Base-by-base conservation (phyloP, 202 grass and related monocot species). In the Saccharum hybrid region DNA sequence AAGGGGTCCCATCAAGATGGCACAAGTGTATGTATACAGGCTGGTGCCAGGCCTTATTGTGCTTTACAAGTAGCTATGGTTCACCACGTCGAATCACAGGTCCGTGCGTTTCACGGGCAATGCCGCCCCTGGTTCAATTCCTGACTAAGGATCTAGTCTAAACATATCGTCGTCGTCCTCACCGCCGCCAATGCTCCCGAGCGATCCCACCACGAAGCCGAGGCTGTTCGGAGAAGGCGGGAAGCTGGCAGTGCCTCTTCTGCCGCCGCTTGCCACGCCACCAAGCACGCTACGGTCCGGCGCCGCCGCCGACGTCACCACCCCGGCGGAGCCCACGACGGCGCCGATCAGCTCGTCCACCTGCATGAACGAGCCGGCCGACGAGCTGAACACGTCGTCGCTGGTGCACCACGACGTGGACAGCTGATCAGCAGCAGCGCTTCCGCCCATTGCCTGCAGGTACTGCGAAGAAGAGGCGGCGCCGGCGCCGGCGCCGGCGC, bases 381-480 rank as follows among this genome's bases (percentile, higher is more conserved):
- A 74, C 33, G 88, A 90, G 76, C 88, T 96, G 37, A 89, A 74
- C 77, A 91, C 78, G 62, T 81, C 84, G 74, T 93, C 94, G 68
- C 78, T 79, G 19, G 68, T 75, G 69, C 46, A 62, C 63, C 81
- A 82, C 57, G 90, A 82, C 48, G 81, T 65, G 10, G 85, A 72
- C 13, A 78, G 60, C 45, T 61, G 62, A 19, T 59, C 19, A 54
- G 26, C 71, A 0, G 71, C 34, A 2, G 31, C 8, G 61, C 19
- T 74, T 11, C 22, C 51, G 63, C 54, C 80, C 45, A 8, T 78
- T 12, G 14, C 48, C 23, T 1, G 48, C 64, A 72, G 5, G 45
- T 73, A 54, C 45, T 11, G 74, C 42, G 67, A 72, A 2, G 71
- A 76, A 2, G 75, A 59, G 18, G 67, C 21, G 18, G 67, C 21